Evolutionary conservation across 139 green algal species (phyloP).

Genomic region (Monoraphidium neglectum): DNA sequence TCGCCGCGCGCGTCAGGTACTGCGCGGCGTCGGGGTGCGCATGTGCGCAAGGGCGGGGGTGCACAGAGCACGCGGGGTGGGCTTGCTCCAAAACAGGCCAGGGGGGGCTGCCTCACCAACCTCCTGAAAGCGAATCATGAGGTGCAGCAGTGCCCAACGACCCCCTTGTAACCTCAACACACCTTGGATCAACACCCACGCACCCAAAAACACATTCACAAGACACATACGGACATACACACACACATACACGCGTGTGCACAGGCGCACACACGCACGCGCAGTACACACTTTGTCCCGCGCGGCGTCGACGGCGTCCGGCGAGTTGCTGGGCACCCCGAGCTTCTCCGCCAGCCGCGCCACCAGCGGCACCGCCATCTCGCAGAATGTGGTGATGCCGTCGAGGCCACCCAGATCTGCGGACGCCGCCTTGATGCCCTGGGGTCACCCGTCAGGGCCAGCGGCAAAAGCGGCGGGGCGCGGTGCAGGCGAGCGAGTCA

Average conservation of each 20-base stretch:
- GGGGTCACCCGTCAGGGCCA: too few species aligned
- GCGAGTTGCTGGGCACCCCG: slow-evolving; percentile 71
- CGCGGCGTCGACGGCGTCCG: slow-evolving; percentile 77
- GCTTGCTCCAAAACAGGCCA: not conserved
- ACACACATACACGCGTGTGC: not conserved
- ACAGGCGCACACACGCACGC: not conserved
- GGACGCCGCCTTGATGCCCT: slow-evolving; percentile 37
- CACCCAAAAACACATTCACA: not conserved
- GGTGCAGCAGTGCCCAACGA: too few species aligned
- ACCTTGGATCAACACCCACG: not conserved
- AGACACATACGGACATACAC: not conserved
- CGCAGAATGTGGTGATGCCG: slow-evolving; percentile 86
- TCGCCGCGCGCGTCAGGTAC: slow-evolving; percentile 58
- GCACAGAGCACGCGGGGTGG: too few species aligned
- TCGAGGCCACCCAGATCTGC: slow-evolving; percentile 71
- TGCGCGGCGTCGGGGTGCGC: too few species aligned
- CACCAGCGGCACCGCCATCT: slow-evolving; percentile 87
- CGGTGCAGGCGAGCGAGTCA: too few species aligned
- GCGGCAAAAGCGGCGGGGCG: too few species aligned
- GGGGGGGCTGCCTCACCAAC: not conserved
- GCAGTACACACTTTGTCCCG: slow-evolving; percentile 73
- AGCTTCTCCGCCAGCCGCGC: slow-evolving; percentile 76
- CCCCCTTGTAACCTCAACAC: too few species aligned
- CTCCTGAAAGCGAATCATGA: too few species aligned
- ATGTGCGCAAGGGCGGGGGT: too few species aligned